These are phyloP conservation scores for Trametes versicolor DNA, from an alignment of 1,284 basidiomycete species.

Conservation along the genomic window DNA sequence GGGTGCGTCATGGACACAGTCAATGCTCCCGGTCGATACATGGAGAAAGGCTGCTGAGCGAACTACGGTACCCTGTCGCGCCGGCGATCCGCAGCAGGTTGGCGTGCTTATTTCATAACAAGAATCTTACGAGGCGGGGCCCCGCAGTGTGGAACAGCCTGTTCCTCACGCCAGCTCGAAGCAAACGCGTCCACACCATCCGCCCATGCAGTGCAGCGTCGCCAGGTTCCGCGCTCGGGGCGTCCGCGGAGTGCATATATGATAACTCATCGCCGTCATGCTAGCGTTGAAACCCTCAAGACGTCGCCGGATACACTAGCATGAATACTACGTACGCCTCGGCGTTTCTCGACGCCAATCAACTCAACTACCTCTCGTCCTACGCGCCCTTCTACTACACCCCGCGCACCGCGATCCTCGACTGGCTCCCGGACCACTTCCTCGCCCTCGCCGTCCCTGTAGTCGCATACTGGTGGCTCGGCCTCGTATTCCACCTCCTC, in stretches of 20 bases:
- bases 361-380: conserved; percentile 36
- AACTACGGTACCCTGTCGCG: not conserved
- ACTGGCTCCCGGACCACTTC: conserved; percentile 67
- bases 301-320: not conserved
- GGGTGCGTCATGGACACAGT: too few relatives aligned
- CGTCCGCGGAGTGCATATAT: not conserved
- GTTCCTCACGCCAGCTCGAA: not conserved
- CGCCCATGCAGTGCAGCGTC: not conserved
- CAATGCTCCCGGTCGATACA: not conserved
- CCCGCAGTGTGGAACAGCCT: not conserved
- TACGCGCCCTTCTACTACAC: conserved; percentile 38
- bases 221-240: not conserved
- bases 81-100: not conserved
- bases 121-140: not conserved
- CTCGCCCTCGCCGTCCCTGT: conserved; percentile 82
- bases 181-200: not conserved
- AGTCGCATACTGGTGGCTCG: conserved; percentile 86
- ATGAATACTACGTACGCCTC: conserved; percentile 34
- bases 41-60: not conserved
- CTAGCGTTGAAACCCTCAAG: not conserved
- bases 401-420: conserved; percentile 28
- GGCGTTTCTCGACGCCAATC: conserved; percentile 29
- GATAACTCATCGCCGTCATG: not conserved
- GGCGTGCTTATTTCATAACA: not conserved
- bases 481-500: conserved; percentile 83